Conservation (phyloP, 1,284 basidiomycete genomes). For the Ganoderma multipileum region DNA sequence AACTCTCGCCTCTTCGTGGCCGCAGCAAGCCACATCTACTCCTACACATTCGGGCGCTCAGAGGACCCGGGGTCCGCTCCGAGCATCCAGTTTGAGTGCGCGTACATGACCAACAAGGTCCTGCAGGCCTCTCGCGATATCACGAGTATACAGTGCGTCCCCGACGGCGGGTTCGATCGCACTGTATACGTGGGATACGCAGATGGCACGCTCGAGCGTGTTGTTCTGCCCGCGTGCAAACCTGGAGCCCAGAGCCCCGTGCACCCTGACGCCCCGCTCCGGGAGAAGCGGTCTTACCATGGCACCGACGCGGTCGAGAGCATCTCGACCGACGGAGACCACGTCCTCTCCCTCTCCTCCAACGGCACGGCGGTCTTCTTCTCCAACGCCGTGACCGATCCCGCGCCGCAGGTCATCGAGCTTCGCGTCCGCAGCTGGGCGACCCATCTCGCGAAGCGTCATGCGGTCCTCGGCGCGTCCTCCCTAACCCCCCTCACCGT, state of each 20-base stretch:
- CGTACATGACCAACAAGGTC: slow-evolving; percentile 47
- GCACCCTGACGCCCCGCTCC: slow-evolving; percentile 26
- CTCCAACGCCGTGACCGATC: slow-evolving; percentile 34
- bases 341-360: slow-evolving; percentile 63
- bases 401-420: slow-evolving; percentile 45
- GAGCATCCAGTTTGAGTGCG: slow-evolving; percentile 56
- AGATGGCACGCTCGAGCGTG: slow-evolving; percentile 61
- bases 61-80: slow-evolving; percentile 44
- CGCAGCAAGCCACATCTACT: slow-evolving; percentile 64
- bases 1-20: slow-evolving; percentile 65
- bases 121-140: slow-evolving; percentile 56
- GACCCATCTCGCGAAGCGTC: slow-evolving; percentile 55
- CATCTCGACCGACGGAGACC: slow-evolving; percentile 52
- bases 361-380: slow-evolving; percentile 56
- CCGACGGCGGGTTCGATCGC: slow-evolving; percentile 55
- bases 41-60: slow-evolving; percentile 57
- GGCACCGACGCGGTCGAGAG: slow-evolving; percentile 59
- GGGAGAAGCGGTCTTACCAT: slow-evolving; percentile 42
- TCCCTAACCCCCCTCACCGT: slow-evolving; percentile 63
- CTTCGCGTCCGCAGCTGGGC: slow-evolving; percentile 65
- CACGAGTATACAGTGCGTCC: slow-evolving; percentile 54
- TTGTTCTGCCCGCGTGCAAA: slow-evolving; percentile 45
- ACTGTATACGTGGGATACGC: slow-evolving; percentile 67
- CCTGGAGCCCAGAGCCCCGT: slow-evolving; percentile 28
- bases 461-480: slow-evolving; percentile 71